Conservation (phyloP, 352 stramenopile genomes). For the Phytophthora capsici region DNA sequence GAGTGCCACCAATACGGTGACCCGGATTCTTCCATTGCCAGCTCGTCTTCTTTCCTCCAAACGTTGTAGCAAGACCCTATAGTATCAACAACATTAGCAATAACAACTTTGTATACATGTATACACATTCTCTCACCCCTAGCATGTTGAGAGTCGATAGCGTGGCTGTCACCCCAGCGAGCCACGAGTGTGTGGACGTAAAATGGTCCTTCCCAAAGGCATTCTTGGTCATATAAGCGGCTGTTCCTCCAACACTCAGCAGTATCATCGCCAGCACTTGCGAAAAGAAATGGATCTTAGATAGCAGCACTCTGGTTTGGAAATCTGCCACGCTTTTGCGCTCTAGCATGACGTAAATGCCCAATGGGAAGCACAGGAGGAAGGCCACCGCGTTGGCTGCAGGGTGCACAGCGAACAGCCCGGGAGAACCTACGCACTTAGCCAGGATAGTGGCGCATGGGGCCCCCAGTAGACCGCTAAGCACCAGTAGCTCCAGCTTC, state of each 20-base stretch:
- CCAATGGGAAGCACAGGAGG: slow-evolving; percentile 65
- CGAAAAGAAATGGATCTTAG: slow-evolving; percentile 58
- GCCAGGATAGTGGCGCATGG: slow-evolving; percentile 56
- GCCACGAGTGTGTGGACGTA: slow-evolving; percentile 76
- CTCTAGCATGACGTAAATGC: slow-evolving; percentile 66
- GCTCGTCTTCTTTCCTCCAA: slow-evolving; percentile 63
- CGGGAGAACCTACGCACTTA: slow-evolving; percentile 37
- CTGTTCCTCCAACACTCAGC: slow-evolving; percentile 47
- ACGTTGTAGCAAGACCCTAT: slow-evolving; percentile 60
- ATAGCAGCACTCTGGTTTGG: slow-evolving; percentile 47
- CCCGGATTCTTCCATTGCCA: slow-evolving; percentile 78
- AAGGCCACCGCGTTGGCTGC: slow-evolving; percentile 68
- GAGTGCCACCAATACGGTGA: slow-evolving; percentile 61
- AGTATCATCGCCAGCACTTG: slow-evolving; percentile 58
- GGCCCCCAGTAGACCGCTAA: slow-evolving; percentile 56
- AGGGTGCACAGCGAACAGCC: slow-evolving; percentile 68
- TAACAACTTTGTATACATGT: neutral
- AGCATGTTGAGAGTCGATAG: slow-evolving; percentile 67
- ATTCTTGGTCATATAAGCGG: slow-evolving; percentile 68
- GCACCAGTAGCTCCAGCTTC: slow-evolving; percentile 63
- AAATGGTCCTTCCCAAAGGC: slow-evolving; percentile 67
- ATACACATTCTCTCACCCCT: slow-evolving; percentile 35
- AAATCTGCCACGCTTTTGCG: slow-evolving; percentile 56
- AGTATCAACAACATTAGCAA: neutral
- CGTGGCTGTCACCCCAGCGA: slow-evolving; percentile 49